Conservation (phyloP, 176 grass and related monocot species). For the Tillandsia fasciculata region DNA sequence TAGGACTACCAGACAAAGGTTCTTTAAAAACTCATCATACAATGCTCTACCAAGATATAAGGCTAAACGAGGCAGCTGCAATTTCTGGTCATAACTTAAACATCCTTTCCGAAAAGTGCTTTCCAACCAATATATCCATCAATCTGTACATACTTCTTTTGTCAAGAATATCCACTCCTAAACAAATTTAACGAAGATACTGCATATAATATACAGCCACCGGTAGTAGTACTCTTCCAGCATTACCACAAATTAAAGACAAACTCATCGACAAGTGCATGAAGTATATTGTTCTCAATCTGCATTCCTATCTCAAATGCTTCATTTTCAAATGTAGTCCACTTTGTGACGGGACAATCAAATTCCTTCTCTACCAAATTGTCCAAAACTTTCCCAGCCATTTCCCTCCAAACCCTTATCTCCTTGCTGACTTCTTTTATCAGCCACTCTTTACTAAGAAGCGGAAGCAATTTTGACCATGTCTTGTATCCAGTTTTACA, state of each 20-base stretch:
- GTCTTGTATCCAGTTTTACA: conserved; percentile 50
- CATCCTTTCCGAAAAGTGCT: too few relatives aligned
- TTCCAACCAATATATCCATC: too few relatives aligned
- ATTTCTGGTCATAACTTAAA: too few relatives aligned
- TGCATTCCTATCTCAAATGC: conserved; percentile 50
- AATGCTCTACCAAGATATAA: too few relatives aligned
- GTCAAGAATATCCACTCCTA: too few relatives aligned
- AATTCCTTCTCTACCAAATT: conserved; percentile 44
- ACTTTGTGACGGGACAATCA: conserved; percentile 19
- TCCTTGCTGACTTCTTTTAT: conserved; percentile 32
- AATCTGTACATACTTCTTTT: too few relatives aligned
- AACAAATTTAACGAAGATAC: too few relatives aligned
- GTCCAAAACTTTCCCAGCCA: conserved; percentile 17
- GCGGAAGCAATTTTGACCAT: conserved; percentile 24
- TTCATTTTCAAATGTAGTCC: conserved; percentile 31
- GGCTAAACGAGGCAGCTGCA: too few relatives aligned
- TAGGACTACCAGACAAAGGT: too few relatives aligned
- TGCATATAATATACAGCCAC: too few relatives aligned
- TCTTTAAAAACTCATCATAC: too few relatives aligned
- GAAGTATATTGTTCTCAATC: conserved; percentile 55
- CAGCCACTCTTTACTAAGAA: conserved; percentile 31
- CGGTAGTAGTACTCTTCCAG: neutral
- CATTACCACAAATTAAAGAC: conserved; percentile 32
- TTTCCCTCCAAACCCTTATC: conserved; percentile 40
- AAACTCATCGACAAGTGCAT: conserved; percentile 46